Percentiles rank a stretch among this genome's conserved stretches.
phyloP scores from a whole-genome alignment of 768 basidiomycete species.

The Collybiopsis confluens region DNA sequence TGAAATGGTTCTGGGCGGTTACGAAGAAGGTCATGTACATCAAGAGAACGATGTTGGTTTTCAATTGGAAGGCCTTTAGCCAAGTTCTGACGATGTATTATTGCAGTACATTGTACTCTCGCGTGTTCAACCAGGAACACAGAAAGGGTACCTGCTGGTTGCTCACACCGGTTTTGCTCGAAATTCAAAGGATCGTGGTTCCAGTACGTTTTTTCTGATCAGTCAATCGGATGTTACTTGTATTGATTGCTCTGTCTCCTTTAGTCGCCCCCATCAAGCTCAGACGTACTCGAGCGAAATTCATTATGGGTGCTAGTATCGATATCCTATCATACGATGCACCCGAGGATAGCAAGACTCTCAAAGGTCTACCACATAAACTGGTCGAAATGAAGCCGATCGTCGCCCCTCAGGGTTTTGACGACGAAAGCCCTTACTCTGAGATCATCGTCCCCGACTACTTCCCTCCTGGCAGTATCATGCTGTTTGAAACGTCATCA shows the following conservation, averaged over 20 bases:
- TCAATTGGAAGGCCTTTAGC: not conserved
- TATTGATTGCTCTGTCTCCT: not conserved
- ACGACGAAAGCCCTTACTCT: slow-evolving; percentile 63
- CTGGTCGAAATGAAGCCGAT: slow-evolving; percentile 63
- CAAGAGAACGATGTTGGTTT: slow-evolving; percentile 88
- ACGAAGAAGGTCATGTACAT: slow-evolving; percentile 91
- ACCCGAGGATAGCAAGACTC: slow-evolving; percentile 41
- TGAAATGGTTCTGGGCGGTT: slow-evolving; percentile 88
- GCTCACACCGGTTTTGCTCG: slow-evolving; percentile 91
- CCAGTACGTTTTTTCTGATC: slow-evolving; percentile 43
- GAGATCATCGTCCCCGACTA: slow-evolving; percentile 80
- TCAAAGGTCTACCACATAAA: slow-evolving; percentile 70
- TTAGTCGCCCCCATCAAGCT: slow-evolving; percentile 84
- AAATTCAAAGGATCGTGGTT: slow-evolving; percentile 75
- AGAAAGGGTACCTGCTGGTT: slow-evolving; percentile 89
- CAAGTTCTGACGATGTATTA: not conserved
- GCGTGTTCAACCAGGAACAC: slow-evolving; percentile 84
- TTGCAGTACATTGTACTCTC: slow-evolving; percentile 88
- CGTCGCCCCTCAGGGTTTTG: slow-evolving; percentile 55
- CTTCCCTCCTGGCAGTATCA: slow-evolving; percentile 95
- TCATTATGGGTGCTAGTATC: slow-evolving; percentile 75
- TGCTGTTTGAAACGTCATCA: slow-evolving; percentile 87
- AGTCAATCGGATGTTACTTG: not conserved
- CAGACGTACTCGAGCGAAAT: slow-evolving; percentile 72
- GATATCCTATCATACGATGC: slow-evolving; percentile 61